Evolutionary conservation across 108 stramenopile species (phyloP).

Genomic region (Discostella stelligeroides): DNA sequence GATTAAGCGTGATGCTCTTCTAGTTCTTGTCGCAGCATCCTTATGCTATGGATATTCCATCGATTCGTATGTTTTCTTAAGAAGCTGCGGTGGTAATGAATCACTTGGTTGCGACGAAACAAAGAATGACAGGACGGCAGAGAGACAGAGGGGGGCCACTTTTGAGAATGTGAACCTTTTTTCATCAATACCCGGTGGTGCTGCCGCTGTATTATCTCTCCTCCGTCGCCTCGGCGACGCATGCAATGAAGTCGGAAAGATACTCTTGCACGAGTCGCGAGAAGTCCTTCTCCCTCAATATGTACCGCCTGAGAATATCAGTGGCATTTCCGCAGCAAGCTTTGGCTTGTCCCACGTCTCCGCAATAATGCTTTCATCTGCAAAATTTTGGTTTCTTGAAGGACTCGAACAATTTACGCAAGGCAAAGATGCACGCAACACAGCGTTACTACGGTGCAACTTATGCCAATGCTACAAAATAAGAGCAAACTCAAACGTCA

Average conservation of each 20-base stretch:
- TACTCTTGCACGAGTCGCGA: conserved; percentile 63
- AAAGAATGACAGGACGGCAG: not conserved
- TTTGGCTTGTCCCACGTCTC: conserved; percentile 47
- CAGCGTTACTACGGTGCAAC: conserved; percentile 79
- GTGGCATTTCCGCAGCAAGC: not conserved
- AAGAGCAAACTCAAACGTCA: conserved; percentile 64
- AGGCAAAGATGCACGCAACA: conserved; percentile 68
- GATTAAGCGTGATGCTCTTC: conserved; percentile 67
- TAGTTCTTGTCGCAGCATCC: conserved; percentile 77
- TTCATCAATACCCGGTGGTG: not conserved
- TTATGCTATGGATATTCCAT: conserved; percentile 72
- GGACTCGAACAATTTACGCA: conserved; percentile 65
- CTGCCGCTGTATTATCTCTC: conserved; percentile 45
- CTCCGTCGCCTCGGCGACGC: conserved; percentile 85
- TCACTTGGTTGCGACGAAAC: not conserved
- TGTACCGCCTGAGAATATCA: conserved; percentile 1
- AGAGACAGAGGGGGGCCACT: not conserved
- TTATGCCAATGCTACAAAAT: conserved; percentile 82
- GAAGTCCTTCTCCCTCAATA: conserved; percentile 45
- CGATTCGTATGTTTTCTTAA: conserved; percentile 43
- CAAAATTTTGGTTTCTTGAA: conserved; percentile 81
- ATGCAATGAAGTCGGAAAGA: conserved; percentile 84
- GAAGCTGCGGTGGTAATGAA: conserved; percentile 17
- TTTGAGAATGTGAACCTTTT: not conserved
- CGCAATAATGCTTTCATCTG: conserved; percentile 66